Percentiles rank a stretch among this genome's conserved stretches.
Evolutionary conservation across 176 grass and related monocot genomes (phyloP).

Genomic region (Chrysopogon serrulatus): DNA sequence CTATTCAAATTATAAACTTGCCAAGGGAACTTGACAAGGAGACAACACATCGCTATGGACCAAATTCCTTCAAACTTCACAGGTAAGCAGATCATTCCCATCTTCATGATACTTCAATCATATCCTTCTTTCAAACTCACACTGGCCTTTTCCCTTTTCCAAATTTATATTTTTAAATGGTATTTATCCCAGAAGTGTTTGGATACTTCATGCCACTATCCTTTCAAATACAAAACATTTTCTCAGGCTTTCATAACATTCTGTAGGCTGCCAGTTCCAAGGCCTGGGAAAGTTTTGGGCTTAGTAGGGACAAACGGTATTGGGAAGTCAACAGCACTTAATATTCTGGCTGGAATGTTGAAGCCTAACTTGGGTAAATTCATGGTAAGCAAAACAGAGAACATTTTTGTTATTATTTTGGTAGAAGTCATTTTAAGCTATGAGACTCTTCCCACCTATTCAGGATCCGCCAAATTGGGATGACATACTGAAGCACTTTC

Average conservation of each 20-base stretch:
- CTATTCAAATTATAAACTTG: slow-evolving; percentile 87
- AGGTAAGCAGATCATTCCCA: slow-evolving; percentile 33
- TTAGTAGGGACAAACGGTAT: slow-evolving; percentile 84
- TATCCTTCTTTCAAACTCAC: background rate
- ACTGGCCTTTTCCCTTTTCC: background rate
- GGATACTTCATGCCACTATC: background rate
- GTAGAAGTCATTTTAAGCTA: background rate
- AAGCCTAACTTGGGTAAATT: slow-evolving; percentile 87
- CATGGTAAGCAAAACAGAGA: slow-evolving; percentile 44
- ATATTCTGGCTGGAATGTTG: slow-evolving; percentile 66
- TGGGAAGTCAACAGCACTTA: slow-evolving; percentile 81
- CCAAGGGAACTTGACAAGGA: slow-evolving; percentile 74
- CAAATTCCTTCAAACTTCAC: slow-evolving; percentile 84
- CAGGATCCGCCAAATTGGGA: slow-evolving; percentile 77
- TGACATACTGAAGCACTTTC: slow-evolving; percentile 75
- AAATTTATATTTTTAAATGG: background rate
- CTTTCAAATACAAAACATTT: background rate
- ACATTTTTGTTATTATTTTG: background rate
- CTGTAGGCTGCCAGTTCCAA: slow-evolving; percentile 72
- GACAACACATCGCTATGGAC: slow-evolving; percentile 85
- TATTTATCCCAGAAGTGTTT: background rate
- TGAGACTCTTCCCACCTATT: slow-evolving; percentile 20
- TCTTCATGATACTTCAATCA: background rate
- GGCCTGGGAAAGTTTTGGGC: slow-evolving; percentile 76
- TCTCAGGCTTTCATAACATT: background rate